Conservation (phyloP, 768 basidiomycete species). For the Epithele typhae region DNA sequence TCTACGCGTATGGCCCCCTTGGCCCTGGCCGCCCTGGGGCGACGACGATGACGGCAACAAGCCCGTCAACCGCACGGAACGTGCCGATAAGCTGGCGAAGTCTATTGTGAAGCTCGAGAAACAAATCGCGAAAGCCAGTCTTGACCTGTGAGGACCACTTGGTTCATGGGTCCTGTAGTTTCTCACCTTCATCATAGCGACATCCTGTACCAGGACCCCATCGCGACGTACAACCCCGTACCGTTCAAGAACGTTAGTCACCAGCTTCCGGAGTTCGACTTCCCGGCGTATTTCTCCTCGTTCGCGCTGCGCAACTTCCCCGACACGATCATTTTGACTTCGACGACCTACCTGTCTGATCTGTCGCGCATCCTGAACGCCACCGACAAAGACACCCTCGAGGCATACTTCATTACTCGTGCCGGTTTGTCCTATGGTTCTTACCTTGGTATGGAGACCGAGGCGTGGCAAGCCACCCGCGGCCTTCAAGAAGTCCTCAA, state of each 20-base stretch:
- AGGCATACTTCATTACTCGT: slow-evolving; percentile 84
- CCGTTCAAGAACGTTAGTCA: slow-evolving; percentile 64
- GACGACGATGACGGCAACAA: slow-evolving; percentile 48
- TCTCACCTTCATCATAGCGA: slow-evolving; percentile 37
- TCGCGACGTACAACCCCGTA: slow-evolving; percentile 85
- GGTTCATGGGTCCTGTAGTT: neutral
- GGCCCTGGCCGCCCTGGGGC: slow-evolving; percentile 87
- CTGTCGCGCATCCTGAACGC: slow-evolving; percentile 65
- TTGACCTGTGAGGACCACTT: slow-evolving; percentile 59
- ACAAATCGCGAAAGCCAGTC: slow-evolving; percentile 68
- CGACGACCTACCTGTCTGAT: slow-evolving; percentile 69
- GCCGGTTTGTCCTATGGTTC: slow-evolving; percentile 65
- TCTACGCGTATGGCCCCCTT: slow-evolving; percentile 63
- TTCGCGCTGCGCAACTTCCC: slow-evolving; percentile 80
- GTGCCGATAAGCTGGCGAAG: slow-evolving; percentile 61
- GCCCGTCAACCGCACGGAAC: slow-evolving; percentile 47
- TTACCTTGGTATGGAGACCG: slow-evolving; percentile 68
- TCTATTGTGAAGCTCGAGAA: slow-evolving; percentile 76
- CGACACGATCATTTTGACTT: slow-evolving; percentile 72
- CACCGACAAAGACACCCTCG: slow-evolving; percentile 67
- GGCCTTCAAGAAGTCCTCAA: slow-evolving; percentile 65
- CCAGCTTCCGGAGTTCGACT: slow-evolving; percentile 71
- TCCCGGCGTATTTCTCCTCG: slow-evolving; percentile 80
- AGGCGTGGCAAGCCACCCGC: slow-evolving; percentile 74
- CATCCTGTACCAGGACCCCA: slow-evolving; percentile 71